Evolutionary conservation across 202 grass and related monocot genomes (phyloP).

Genomic region (Bolboschoenoplectus hybrid): DNA sequence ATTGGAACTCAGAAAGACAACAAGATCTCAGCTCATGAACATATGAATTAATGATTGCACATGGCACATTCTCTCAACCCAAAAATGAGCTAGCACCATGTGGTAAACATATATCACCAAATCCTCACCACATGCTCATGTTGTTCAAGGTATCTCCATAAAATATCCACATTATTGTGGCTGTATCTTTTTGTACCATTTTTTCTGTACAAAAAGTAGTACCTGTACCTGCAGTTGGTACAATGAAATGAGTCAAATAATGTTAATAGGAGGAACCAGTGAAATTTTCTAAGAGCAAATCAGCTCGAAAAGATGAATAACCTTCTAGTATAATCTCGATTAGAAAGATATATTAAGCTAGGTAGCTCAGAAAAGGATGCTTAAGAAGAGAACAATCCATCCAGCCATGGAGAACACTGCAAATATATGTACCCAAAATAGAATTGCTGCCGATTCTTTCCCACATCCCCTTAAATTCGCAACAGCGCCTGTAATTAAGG

Average conservation of each 20-base stretch:
- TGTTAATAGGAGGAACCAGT: neutral
- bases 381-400: slow-evolving; percentile 84
- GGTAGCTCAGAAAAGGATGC: slow-evolving; percentile 70
- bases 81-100: slow-evolving; percentile 21
- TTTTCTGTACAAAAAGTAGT: slow-evolving; percentile 24
- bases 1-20: neutral
- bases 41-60: slow-evolving; percentile 22
- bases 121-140: neutral
- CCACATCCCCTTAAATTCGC: slow-evolving; percentile 93
- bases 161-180: neutral
- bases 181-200: slow-evolving; percentile 11
- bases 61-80: slow-evolving; percentile 3
- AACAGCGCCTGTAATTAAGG: slow-evolving; percentile 69
- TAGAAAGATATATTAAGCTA: slow-evolving; percentile 12
- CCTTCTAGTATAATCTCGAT: neutral
- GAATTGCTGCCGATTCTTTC: slow-evolving; percentile 90
- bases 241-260: neutral
- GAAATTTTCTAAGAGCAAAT: neutral
- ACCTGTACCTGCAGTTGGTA: slow-evolving; percentile 26
- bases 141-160: slow-evolving; percentile 10
- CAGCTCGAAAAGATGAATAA: slow-evolving; percentile 8
- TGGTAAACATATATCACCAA: neutral
- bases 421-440: slow-evolving; percentile 99
- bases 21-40: slow-evolving; percentile 18
- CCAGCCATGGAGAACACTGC: slow-evolving; percentile 91